phyloP scores from a whole-genome alignment of 2,329 filamentous ascomycete species.

The Eutypa lata region DNA sequence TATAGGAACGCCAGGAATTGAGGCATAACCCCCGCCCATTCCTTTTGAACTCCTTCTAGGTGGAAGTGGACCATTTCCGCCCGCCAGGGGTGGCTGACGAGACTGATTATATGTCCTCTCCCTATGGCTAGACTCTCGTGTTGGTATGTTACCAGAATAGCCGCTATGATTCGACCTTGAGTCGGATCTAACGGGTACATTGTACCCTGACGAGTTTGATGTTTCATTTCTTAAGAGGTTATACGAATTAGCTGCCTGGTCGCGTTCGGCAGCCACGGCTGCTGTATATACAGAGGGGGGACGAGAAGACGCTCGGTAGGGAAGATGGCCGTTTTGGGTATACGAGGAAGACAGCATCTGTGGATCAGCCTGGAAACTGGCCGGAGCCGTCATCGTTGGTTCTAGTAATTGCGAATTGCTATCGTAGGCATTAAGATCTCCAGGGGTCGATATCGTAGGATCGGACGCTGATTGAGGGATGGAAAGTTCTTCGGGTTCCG shows the following conservation, averaged over 20 bases:
- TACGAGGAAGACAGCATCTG: conserved; percentile 19
- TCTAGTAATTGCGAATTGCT: conserved; percentile 17
- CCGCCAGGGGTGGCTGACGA: conserved; percentile 47
- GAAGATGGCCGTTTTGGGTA: conserved; percentile 17
- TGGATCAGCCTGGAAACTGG: conserved; percentile 20
- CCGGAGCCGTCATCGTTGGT: conserved; percentile 15
- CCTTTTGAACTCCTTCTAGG: conserved; percentile 75
- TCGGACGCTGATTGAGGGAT: conserved; percentile 18
- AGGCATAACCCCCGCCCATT: conserved; percentile 55
- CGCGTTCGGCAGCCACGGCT: conserved; percentile 26
- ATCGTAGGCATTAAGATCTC: conserved; percentile 17
- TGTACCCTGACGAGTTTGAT: conserved; percentile 54
- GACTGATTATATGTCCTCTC: conserved; percentile 65
- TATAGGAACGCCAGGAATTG: conserved; percentile 42
- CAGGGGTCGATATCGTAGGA: conserved; percentile 16
- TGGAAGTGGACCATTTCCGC: conserved; percentile 62
- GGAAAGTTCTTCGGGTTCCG: conserved; percentile 27
- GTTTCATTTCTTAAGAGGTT: conserved; percentile 55
- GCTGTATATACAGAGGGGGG: conserved; percentile 31
- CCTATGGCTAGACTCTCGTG: conserved; percentile 66
- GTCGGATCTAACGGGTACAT: conserved; percentile 55
- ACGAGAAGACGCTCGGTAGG: conserved; percentile 27
- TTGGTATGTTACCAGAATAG: conserved; percentile 58
- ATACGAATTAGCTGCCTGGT: conserved; percentile 32
- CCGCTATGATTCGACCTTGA: conserved; percentile 57